Evolutionary conservation across 768 basidiomycete species (phyloP).

Genomic region (Trametes meyenii): DNA sequence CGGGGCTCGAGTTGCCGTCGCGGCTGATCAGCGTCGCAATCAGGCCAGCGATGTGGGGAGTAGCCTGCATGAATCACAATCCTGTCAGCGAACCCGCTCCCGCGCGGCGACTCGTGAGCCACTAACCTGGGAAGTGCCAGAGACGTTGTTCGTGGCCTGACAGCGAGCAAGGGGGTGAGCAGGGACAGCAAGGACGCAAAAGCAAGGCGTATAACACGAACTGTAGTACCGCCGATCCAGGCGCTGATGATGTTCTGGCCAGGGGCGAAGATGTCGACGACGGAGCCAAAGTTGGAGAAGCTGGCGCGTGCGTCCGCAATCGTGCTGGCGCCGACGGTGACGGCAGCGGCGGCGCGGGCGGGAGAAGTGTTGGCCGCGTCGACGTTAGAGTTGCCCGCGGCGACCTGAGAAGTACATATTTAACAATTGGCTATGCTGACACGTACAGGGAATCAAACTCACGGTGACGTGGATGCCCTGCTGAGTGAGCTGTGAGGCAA

Average conservation of each 20-base stretch:
- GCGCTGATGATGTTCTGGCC: slow-evolving; percentile 29
- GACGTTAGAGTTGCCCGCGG: slow-evolving; percentile 41
- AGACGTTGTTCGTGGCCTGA: slow-evolving; percentile 19
- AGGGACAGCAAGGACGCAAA: neutral
- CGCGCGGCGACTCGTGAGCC: no score
- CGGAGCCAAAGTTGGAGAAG: slow-evolving; percentile 48
- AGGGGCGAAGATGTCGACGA: slow-evolving; percentile 46
- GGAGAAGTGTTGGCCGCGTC: slow-evolving; percentile 46
- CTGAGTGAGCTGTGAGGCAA: slow-evolving; percentile 1
- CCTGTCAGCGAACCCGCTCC: neutral
- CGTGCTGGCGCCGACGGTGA: slow-evolving; percentile 44
- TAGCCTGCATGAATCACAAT: slow-evolving; percentile 38
- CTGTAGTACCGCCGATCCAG: slow-evolving; percentile 15
- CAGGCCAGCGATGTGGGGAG: slow-evolving; percentile 45
- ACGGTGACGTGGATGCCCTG: slow-evolving; percentile 19
- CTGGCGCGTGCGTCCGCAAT: slow-evolving; percentile 39
- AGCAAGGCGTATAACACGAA: neutral
- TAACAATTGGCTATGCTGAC: neutral
- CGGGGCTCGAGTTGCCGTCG: slow-evolving; percentile 38
- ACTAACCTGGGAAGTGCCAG: slow-evolving; percentile 28
- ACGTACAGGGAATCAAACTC: neutral
- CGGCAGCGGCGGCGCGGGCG: slow-evolving; percentile 39
- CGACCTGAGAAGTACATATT: slow-evolving; percentile 22
- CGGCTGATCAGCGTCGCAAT: slow-evolving; percentile 41
- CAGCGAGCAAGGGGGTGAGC: neutral